Evolutionary conservation across 352 stramenopile genomes (phyloP).

Genomic region (Phytophthora pistaciae): DNA sequence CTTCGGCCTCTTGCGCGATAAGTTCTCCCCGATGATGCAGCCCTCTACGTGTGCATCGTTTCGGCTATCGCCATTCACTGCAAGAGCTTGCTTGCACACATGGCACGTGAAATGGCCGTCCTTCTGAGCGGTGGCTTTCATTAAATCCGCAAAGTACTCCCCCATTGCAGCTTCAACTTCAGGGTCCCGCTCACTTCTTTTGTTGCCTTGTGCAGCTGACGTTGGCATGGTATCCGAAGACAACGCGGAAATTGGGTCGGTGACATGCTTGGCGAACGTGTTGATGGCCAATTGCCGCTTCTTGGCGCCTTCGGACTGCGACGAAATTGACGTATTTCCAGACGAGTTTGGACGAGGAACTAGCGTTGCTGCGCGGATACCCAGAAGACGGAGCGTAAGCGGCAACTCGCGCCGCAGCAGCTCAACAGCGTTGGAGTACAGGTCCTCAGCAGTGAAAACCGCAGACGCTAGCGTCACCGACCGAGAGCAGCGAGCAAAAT

Average conservation of each 20-base stretch:
- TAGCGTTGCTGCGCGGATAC: constrained; percentile 63
- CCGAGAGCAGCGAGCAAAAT: constrained; percentile 67
- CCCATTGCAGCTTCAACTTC: not conserved
- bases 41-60: not conserved
- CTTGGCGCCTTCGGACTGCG: constrained; percentile 20
- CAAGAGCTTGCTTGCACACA: constrained; percentile 40
- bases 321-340: constrained; percentile 21
- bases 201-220: constrained; percentile 5
- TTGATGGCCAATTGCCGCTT: constrained; percentile 63
- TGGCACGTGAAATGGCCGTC: constrained; percentile 17
- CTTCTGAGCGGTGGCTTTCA: constrained; percentile 3
- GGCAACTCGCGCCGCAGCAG: constrained; percentile 72
- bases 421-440: constrained; percentile 56
- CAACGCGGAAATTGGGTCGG: constrained; percentile 10
- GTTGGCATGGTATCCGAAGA: constrained; percentile 2
- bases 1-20: constrained; percentile 9
- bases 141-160: not conserved
- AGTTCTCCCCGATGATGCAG: not conserved
- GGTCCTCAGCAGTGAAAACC: constrained; percentile 51
- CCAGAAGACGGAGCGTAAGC: constrained; percentile 73
- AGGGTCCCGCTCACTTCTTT: constrained; percentile 1
- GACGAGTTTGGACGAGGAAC: constrained; percentile 35
- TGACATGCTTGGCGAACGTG: constrained; percentile 41
- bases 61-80: not conserved
- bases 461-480: constrained; percentile 56